Base-by-base conservation (phyloP, 2,329 filamentous ascomycete species). In the Knufia fluminis region DNA sequence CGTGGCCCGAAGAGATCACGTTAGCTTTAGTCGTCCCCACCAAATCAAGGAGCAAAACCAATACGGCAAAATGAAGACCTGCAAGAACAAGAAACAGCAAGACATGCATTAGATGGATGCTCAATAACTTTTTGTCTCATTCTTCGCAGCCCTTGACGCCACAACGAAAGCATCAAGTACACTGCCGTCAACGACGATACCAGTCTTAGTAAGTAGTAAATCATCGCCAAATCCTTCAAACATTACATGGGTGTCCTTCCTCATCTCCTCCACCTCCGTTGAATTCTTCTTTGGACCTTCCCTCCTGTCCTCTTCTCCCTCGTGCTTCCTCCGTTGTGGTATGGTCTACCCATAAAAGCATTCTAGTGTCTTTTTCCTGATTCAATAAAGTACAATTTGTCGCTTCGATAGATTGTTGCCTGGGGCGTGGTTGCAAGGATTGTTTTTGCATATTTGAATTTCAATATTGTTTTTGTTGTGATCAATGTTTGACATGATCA, bases 151-250 rank as follows among this genome's bases (percentile, higher is more conserved):
- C 33, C 33, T 36, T 36, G 33, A 36, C 33, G 33, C 33, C 33
- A 36, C 33, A n/a, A 17, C n/a, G 33, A 36, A 36, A 36, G 33
- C 33, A 36, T 36, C 33, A 36, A 36, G 33, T 36, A 36, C n/a
- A 36, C 33, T 14, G 33, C 33, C 7, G n/a, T 36, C 33, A 36
- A 36, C 33, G 33, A 36, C 6, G 33, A 6, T 17, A 16, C 6
- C 33, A 36, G 33, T 36, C 33, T 36, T 36, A 16, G 16, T 36
- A 14, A 36, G n/a, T 36, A 6, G 7, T 31, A 17, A 36, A 36
- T n/a, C 33, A 14, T 36, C 16, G 4, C 33, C 33, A 16, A 36
- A 4, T 36, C n/a, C 33, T 36, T 36, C 33, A 14, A 36, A 14
- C 33, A 36, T 14, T 17, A 36, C 16, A n/a, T 8, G 33, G 7